Conservation (phyloP, 2,329 filamentous ascomycete genomes). For the Calonectria honghensis region DNA sequence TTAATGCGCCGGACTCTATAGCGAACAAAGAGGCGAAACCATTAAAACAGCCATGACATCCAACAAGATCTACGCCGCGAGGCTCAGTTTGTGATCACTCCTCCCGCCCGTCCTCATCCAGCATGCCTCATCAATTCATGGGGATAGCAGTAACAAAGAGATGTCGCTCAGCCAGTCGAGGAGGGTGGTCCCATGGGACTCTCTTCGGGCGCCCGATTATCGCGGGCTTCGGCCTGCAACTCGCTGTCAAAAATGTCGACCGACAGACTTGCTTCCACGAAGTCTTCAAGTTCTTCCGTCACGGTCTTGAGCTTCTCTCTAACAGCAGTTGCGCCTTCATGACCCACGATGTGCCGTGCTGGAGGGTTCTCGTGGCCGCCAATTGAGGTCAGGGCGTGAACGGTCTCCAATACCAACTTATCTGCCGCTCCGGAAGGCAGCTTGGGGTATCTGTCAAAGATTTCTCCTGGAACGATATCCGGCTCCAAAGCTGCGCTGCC, state of each 20-base stretch:
- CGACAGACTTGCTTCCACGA: slow-evolving; percentile 90
- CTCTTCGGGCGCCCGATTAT: slow-evolving; percentile 58
- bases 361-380: slow-evolving; percentile 97
- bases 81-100: background rate
- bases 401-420: slow-evolving; percentile 88
- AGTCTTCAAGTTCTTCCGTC: slow-evolving; percentile 96
- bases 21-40: background rate
- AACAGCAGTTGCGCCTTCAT: slow-evolving; percentile 89
- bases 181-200: slow-evolving; percentile 52
- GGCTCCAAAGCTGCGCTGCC: slow-evolving; percentile 59
- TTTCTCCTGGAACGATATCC: slow-evolving; percentile 62
- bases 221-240: slow-evolving; percentile 70
- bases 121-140: background rate
- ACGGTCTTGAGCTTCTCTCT: slow-evolving; percentile 98
- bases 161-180: slow-evolving; percentile 41
- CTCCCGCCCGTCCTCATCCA: background rate
- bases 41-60: background rate
- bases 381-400: slow-evolving; percentile 92
- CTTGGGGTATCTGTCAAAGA: slow-evolving; percentile 83
- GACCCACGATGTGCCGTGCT: slow-evolving; percentile 93
- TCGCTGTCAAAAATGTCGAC: slow-evolving; percentile 84
- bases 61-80: background rate
- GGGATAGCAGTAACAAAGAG: background rate
- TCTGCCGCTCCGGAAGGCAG: slow-evolving; percentile 82
- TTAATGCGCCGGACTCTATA: background rate